phyloP scores from a whole-genome alignment of 164 flowering plant species.

The Tetracentron sinense region DNA sequence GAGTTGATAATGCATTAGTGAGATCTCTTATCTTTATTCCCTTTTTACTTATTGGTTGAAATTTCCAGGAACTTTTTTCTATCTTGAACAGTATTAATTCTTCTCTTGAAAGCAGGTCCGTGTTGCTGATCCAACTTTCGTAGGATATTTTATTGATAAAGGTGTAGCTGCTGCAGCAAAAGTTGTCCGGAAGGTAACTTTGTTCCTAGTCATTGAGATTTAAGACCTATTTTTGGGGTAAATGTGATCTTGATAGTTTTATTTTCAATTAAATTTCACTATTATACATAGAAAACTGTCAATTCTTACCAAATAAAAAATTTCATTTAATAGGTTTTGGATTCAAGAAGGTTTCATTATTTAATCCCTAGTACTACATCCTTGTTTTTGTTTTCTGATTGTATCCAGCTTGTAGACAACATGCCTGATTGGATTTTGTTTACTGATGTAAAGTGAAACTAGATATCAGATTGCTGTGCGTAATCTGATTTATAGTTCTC shows the following conservation, averaged over 20 bases:
- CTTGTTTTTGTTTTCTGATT: background rate
- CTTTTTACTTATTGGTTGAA: background rate
- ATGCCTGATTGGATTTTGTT: too few relatives aligned
- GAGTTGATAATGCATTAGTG: constrained; percentile 97
- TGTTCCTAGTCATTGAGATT: background rate
- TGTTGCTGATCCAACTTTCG: constrained; percentile 92
- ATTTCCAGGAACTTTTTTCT: background rate
- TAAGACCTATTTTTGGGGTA: background rate
- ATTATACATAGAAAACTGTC: too few relatives aligned
- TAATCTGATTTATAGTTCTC: too few relatives aligned
- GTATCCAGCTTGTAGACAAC: too few relatives aligned
- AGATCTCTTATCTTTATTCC: constrained; percentile 22
- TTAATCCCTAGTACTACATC: background rate
- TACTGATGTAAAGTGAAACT: too few relatives aligned
- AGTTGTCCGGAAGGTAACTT: constrained; percentile 91
- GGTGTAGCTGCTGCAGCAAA: constrained; percentile 94
- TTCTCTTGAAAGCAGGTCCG: constrained; percentile 65
- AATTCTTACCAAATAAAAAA: too few relatives aligned
- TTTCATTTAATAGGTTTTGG: background rate
- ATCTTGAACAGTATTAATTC: constrained; percentile 12
- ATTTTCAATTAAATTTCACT: too few relatives aligned
- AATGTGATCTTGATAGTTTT: background rate
- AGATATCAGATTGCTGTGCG: too few relatives aligned
- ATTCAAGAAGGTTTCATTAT: background rate
- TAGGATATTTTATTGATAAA: constrained; percentile 93